A percentile compares a stretch with the other conserved stretches of the same genome.
phyloP scores from a whole-genome alignment of 495 filamentous ascomycete genomes.

The Tuber borchii region DNA sequence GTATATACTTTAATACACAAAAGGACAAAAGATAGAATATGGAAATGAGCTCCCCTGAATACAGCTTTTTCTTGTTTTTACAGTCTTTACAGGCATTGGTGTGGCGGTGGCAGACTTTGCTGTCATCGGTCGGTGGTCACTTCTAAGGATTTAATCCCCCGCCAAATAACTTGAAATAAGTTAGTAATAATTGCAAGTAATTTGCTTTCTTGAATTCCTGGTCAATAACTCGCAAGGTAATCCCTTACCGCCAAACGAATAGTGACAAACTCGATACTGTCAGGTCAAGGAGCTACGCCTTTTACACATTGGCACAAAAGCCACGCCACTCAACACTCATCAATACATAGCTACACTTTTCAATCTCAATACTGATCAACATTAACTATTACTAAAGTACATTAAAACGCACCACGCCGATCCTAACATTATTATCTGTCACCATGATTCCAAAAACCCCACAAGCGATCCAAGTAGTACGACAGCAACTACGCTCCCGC shows the following conservation, averaged over 20 bases:
- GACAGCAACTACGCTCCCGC: not conserved
- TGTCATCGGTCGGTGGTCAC: too few relatives aligned
- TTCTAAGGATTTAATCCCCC: too few relatives aligned
- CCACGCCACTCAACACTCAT: not conserved
- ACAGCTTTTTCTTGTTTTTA: too few relatives aligned
- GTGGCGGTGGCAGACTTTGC: too few relatives aligned
- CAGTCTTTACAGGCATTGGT: too few relatives aligned
- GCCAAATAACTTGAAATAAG: too few relatives aligned
- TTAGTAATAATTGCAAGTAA: too few relatives aligned
- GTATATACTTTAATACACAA: too few relatives aligned
- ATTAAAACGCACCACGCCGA: not conserved
- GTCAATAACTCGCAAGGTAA: too few relatives aligned
- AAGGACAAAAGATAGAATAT: too few relatives aligned
- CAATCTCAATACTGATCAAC: not conserved
- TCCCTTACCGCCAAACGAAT: not conserved
- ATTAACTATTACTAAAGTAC: not conserved
- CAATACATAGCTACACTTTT: not conserved
- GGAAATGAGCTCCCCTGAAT: too few relatives aligned
- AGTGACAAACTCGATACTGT: not conserved
- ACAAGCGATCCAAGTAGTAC: not conserved
- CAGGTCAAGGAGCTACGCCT: not conserved
- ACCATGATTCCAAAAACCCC: not conserved
- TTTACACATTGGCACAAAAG: not conserved
- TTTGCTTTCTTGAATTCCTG: too few relatives aligned
- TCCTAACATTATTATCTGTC: not conserved